Evolutionary conservation across 495 filamentous ascomycete genomes (phyloP).

Genomic region (Neurospora cerealis): DNA sequence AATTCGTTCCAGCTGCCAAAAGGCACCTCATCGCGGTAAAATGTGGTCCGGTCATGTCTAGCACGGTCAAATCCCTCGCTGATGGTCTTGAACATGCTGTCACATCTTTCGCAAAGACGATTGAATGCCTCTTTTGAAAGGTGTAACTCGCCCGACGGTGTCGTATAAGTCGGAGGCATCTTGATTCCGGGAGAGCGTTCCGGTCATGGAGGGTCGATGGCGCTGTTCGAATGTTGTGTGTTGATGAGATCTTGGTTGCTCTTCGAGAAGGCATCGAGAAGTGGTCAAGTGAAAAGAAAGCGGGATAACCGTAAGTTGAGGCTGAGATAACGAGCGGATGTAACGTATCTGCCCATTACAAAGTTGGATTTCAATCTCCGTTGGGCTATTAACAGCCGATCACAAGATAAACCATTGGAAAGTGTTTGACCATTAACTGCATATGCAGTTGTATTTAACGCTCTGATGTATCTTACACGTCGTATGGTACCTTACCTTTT

Average conservation of each 20-base stretch:
- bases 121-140: not conserved
- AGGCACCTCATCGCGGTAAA: not conserved
- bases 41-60: not conserved
- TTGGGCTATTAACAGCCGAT: not conserved
- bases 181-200: not conserved
- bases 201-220: not conserved
- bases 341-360: not conserved
- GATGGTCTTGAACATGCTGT: not conserved
- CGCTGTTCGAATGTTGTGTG: not conserved
- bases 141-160: not conserved
- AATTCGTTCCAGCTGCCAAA: not conserved
- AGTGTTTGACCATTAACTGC: not conserved
- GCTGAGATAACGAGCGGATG: not conserved
- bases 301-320: not conserved
- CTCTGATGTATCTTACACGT: not conserved
- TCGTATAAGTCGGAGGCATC: not conserved
- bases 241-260: not conserved
- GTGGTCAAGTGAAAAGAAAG: not conserved
- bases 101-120: not conserved
- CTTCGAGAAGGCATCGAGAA: not conserved
- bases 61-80: not conserved
- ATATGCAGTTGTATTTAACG: not conserved
- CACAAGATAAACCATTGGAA: not conserved
- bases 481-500: not conserved
- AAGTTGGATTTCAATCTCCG: not conserved